Evolutionary conservation across 441 rosid genomes (phyloP).

Genomic region (Raphanus hybrid): DNA sequence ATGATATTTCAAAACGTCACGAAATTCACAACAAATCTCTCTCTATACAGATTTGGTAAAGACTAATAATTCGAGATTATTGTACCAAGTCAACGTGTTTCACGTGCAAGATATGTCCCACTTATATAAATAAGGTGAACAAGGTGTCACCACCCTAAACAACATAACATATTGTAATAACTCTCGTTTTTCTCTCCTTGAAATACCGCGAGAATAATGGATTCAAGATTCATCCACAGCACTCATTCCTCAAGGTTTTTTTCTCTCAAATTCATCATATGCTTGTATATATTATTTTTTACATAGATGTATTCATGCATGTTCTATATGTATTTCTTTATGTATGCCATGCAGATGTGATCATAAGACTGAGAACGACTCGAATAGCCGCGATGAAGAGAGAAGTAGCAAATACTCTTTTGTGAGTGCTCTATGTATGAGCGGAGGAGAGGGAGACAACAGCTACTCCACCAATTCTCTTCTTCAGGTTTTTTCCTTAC

Average conservation of each 20-base stretch:
- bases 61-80: neutral
- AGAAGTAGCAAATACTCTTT: neutral
- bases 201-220: neutral
- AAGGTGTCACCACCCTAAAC: neutral
- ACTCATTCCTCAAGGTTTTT: neutral
- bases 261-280: neutral
- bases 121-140: neutral
- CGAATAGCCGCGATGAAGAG: neutral
- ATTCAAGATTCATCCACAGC: neutral
- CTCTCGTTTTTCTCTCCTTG: neutral
- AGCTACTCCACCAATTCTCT: neutral
- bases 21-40: neutral
- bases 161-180: neutral
- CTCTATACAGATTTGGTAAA: neutral
- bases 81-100: neutral
- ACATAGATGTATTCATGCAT: neutral
- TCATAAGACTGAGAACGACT: neutral
- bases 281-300: neutral
- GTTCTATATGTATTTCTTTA: neutral
- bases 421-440: conserved; percentile 8
- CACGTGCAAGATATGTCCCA: neutral
- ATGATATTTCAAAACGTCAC: neutral
- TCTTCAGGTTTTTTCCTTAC: neutral
- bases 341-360: conserved; percentile 1
- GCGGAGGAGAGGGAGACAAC: conserved; percentile 9